Conservation (phyloP, 805 yeast genomes). For the Wickerhamiella azymoides region DNA sequence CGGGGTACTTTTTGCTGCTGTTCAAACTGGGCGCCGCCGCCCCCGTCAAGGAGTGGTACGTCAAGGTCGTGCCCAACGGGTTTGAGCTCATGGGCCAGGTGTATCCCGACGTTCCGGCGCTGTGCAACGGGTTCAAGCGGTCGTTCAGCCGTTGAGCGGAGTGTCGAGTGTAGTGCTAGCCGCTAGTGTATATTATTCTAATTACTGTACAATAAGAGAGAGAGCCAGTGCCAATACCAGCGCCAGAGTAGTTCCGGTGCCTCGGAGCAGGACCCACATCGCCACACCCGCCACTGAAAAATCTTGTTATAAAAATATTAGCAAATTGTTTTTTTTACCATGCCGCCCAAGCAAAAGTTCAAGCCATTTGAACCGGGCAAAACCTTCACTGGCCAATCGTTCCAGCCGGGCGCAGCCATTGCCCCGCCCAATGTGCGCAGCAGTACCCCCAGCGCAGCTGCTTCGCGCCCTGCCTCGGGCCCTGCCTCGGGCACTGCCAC, state of each 20-base stretch:
- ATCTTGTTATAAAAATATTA: conserved; percentile 2
- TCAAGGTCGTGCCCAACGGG: conserved; percentile 79
- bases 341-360: conserved; percentile 19
- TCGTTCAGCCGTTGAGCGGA: conserved; percentile 14
- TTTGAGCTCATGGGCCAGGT: conserved; percentile 62
- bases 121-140: conserved; percentile 92
- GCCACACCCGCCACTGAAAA: background rate
- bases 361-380: conserved; percentile 16
- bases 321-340: conserved; percentile 3
- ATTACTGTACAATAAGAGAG: too few relatives aligned
- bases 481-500: conserved; percentile 21
- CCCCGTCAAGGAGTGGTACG: conserved; percentile 69
- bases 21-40: conserved; percentile 51
- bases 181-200: too few relatives aligned
- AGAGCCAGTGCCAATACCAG: too few relatives aligned
- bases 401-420: conserved; percentile 9
- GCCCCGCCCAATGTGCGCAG: background rate
- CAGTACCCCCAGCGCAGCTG: background rate
- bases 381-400: conserved; percentile 10
- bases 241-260: too few relatives aligned
- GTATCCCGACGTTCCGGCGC: conserved; percentile 76
- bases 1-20: conserved; percentile 85
- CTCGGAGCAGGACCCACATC: too few relatives aligned
- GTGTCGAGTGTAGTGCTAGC: too few relatives aligned
- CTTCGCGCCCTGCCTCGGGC: conserved; percentile 6